Evolutionary conservation across 306 rosid species (phyloP).

Genomic region (Vigna reflexopilosa): DNA sequence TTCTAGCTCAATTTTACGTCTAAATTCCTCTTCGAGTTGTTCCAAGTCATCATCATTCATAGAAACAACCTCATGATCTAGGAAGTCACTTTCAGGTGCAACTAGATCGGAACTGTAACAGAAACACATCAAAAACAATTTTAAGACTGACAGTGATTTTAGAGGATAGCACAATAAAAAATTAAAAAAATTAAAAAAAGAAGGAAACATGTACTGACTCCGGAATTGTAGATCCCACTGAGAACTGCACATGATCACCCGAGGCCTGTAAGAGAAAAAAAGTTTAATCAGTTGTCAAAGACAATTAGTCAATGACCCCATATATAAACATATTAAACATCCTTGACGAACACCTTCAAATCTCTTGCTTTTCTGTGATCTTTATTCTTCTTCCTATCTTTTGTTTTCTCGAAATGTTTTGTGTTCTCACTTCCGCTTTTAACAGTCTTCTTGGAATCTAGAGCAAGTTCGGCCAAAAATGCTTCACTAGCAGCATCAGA

Average conservation of each 20-base stretch:
- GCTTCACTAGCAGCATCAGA: conserved; percentile 98
- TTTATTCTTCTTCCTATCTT: conserved; percentile 90
- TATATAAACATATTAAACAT: conserved; percentile 43
- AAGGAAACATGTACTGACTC: conserved; percentile 59
- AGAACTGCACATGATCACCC: conserved; percentile 55
- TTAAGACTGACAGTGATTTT: conserved; percentile 20
- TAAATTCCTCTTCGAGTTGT: conserved; percentile 78
- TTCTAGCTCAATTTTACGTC: conserved; percentile 81
- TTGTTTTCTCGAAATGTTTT: conserved; percentile 72
- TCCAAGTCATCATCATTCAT: conserved; percentile 61
- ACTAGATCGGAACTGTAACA: conserved; percentile 69
- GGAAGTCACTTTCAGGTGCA: conserved; percentile 59
- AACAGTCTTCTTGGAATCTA: conserved; percentile 76
- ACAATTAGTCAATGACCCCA: conserved; percentile 38
- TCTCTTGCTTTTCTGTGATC: conserved; percentile 82
- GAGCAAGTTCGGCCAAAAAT: conserved; percentile 94
- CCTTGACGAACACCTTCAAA: conserved; percentile 66
- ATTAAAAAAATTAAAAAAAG: conserved; percentile 1
- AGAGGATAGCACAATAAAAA: conserved; percentile 20
- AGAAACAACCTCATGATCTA: conserved; percentile 63
- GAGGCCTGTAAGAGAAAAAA: conserved; percentile 59
- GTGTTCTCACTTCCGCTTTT: conserved; percentile 77
- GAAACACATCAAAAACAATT: conserved; percentile 43
- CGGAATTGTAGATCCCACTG: conserved; percentile 50
- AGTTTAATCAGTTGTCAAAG: conserved; percentile 42